Base-by-base conservation (phyloP, 2,329 filamentous ascomycete species). In the Trichoderma sp. region DNA sequence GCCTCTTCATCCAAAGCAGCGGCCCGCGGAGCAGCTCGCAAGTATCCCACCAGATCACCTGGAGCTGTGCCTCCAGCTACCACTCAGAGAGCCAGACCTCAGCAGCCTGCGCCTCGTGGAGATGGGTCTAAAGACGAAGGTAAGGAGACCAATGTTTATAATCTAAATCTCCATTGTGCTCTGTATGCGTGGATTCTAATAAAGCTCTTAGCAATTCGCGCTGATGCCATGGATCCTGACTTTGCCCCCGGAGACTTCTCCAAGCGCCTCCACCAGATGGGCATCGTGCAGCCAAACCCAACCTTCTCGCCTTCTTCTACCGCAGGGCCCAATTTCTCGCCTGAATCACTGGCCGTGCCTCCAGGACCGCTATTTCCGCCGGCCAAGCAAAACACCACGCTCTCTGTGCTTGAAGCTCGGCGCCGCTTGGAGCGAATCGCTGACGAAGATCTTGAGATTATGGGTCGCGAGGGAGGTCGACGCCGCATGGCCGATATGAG, bases 301-400 rank as follows among this genome's bases (percentile, higher is more conserved):
- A 86, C 84, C 5, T 83, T 81, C 58, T 87, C 85, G 6, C 79
- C 83, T 29, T 86, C 85, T 1, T 87, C 85, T 8, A 85, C 79
- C 2, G 84, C 81, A 8, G 72, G 73, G 29, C 35, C 72, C 14
- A 68, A 73, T 37, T 4, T 70, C 68, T 5, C 72, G 0, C 67
- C 67, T 2, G 65, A 69, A 71, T 67, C 58, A 67, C 29, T 72
- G 60, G 71, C 72, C 68, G 73, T 73, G 13, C 68, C 77, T 2
- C 47, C 70, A 10, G 64, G 71, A 1, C 77, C 79, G 5, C 27
- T 74, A 1, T 80, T 77, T 68, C 74, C 79, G 1, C 75, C 79
- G 1, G 75, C 75, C 3, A 71, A 73, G 24, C 75, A 74, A 60
- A 87, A 86, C 68, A 72, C 78, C 13, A 87, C 85, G 0, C 80